A percentile compares a stretch with the other conserved stretches of the same genome.
phyloP scores from a whole-genome alignment of 495 filamentous ascomycete genomes.

The Neurospora sp. region DNA sequence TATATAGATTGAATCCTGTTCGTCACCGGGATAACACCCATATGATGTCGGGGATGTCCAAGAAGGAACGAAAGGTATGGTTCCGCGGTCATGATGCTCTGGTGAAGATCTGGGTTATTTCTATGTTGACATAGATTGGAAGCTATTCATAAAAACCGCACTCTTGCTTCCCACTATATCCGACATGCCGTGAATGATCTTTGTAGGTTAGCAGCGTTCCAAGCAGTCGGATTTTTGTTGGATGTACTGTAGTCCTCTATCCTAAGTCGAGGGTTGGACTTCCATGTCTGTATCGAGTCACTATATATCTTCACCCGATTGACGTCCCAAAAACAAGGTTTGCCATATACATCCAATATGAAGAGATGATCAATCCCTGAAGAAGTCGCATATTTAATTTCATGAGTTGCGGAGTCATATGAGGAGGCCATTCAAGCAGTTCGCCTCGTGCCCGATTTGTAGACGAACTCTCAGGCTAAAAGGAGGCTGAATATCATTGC shows the following conservation, averaged over 20 bases:
- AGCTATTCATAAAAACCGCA: neutral
- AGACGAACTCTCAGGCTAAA: neutral
- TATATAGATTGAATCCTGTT: neutral
- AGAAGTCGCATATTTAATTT: neutral
- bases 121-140: neutral
- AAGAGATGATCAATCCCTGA: neutral
- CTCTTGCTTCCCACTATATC: neutral
- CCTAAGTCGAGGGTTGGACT: neutral
- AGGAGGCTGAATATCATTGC: neutral
- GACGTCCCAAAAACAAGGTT: neutral
- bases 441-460: neutral
- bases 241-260: neutral
- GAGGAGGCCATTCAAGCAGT: neutral
- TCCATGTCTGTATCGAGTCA: neutral
- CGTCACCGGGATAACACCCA: neutral
- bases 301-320: neutral
- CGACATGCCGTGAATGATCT: neutral
- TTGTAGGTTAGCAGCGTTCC: neutral
- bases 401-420: neutral
- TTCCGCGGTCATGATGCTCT: neutral
- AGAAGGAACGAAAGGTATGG: neutral
- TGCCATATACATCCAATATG: neutral
- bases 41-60: neutral
- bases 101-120: neutral
- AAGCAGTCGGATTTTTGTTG: neutral